phyloP scores from a whole-genome alignment of 2,329 filamentous ascomycete species.

The Coniella lustricola region DNA sequence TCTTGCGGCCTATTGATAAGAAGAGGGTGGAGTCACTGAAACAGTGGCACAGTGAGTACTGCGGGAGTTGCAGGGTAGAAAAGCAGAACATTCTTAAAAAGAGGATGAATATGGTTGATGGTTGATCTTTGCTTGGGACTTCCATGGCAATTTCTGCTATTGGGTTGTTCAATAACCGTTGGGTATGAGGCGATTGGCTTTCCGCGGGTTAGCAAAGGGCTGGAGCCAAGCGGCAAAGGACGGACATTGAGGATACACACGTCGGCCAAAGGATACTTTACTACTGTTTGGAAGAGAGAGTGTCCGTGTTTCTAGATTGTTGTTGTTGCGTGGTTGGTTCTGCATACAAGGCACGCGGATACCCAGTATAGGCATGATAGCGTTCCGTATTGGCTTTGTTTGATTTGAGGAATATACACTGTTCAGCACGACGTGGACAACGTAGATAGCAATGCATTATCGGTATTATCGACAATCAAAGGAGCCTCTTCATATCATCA shows the following conservation, averaged over 20 bases:
- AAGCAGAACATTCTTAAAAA: slow-evolving; percentile 24
- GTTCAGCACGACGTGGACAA: too few species aligned
- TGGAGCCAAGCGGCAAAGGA: neutral
- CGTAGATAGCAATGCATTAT: too few species aligned
- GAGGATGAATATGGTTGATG: slow-evolving; percentile 23
- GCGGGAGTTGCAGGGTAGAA: slow-evolving; percentile 48
- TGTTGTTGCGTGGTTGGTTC: neutral
- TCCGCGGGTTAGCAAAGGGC: neutral
- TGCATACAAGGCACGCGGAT: slow-evolving; percentile 1
- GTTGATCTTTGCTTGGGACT: slow-evolving; percentile 5
- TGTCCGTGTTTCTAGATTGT: too few species aligned
- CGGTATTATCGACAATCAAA: too few species aligned
- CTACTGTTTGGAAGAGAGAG: too few species aligned
- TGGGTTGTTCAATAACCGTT: neutral
- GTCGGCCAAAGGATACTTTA: too few species aligned
- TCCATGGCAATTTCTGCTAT: neutral
- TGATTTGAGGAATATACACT: neutral
- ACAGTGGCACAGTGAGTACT: slow-evolving; percentile 47
- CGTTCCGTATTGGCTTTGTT: neutral
- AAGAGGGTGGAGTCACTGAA: slow-evolving; percentile 32
- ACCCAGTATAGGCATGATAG: neutral
- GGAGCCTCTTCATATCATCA: too few species aligned
- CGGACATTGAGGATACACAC: neutral
- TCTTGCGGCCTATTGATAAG: slow-evolving; percentile 22
- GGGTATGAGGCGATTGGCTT: neutral